Percentiles rank a stretch among this genome's conserved stretches.
phyloP scores from a whole-genome alignment of 129 eudicot species.

The Pittosporum tobira region DNA sequence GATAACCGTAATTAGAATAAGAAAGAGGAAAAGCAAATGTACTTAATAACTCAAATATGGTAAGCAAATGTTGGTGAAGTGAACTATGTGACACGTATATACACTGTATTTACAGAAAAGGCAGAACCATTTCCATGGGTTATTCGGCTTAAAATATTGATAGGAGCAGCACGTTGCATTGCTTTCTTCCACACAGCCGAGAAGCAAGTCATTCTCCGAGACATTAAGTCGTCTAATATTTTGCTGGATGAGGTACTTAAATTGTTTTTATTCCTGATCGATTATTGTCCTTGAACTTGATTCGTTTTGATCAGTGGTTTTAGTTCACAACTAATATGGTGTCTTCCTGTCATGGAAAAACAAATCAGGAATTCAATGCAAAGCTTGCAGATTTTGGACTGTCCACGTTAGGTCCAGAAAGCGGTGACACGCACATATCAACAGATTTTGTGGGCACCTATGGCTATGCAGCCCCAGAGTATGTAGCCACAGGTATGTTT shows the following conservation, averaged over 20 bases:
- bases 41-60: too few species aligned
- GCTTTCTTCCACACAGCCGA: conserved; percentile 10
- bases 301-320: neutral
- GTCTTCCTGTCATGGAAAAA: neutral
- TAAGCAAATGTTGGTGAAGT: too few species aligned
- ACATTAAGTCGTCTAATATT: conserved; percentile 4
- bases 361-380: conserved; percentile 7
- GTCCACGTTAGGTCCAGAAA: neutral
- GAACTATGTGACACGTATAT: neutral
- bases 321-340: too few species aligned
- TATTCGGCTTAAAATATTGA: neutral
- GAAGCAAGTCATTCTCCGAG: neutral
- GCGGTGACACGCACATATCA: neutral
- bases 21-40: too few species aligned
- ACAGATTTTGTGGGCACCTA: neutral
- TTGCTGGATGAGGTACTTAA: conserved; percentile 16
- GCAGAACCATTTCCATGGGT: neutral
- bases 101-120: neutral
- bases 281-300: neutral
- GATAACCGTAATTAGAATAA: too few species aligned
- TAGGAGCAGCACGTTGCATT: conserved; percentile 10
- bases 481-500: conserved; percentile 3
- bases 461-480: conserved; percentile 1
- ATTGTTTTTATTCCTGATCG: too few species aligned
- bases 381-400: neutral